Conservation (phyloP, 2,329 filamentous ascomycete species). For the Paramyrothecium sp. region DNA sequence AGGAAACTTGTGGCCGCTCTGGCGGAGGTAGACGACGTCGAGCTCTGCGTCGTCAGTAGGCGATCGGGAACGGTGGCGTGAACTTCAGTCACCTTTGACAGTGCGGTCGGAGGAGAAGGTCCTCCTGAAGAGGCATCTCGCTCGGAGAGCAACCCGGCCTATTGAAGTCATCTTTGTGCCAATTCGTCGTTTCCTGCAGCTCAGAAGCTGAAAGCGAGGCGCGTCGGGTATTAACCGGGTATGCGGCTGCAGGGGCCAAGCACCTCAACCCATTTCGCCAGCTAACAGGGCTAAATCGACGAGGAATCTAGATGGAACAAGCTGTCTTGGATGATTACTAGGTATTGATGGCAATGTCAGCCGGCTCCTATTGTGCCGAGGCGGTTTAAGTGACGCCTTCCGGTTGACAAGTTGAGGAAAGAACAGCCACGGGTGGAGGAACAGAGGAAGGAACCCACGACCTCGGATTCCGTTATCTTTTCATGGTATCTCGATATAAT, state of each 20-base stretch:
- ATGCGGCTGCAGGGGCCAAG: background rate
- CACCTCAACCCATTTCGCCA: no score
- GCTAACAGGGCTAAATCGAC: no score
- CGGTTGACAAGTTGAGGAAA: no score
- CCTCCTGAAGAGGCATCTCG: background rate
- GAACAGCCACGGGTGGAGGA: no score
- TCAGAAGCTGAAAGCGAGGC: background rate
- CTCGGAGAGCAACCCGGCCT: background rate
- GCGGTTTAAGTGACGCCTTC: no score
- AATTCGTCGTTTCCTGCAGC: background rate
- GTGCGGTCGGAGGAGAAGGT: conserved; percentile 22
- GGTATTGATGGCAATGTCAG: no score
- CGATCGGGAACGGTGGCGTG: conserved; percentile 1
- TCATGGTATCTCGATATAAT: background rate
- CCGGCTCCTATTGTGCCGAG: no score
- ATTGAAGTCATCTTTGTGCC: background rate
- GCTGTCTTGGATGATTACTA: no score
- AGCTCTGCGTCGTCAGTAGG: conserved; percentile 28
- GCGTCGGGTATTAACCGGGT: background rate
- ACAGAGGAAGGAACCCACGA: no score
- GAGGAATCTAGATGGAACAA: no score
- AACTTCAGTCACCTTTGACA: conserved; percentile 19
- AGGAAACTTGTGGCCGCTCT: conserved; percentile 30
- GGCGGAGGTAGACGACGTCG: conserved; percentile 38
- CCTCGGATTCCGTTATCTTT: no score